Evolutionary conservation across 495 filamentous ascomycete species (phyloP).

Genomic region (Darksidea phi): DNA sequence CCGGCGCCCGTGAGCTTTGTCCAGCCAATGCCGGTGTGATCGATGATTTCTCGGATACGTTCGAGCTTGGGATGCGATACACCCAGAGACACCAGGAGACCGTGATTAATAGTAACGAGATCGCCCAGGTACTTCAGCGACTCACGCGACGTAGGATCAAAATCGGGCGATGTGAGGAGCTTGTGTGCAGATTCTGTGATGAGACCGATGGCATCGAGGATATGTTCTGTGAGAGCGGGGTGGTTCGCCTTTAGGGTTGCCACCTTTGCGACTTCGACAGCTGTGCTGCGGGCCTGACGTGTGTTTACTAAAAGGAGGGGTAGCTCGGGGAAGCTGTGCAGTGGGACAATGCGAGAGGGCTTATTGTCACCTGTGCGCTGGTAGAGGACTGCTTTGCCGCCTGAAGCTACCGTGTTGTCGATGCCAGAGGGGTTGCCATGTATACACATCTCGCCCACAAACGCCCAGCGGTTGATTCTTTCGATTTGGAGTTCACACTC

Average conservation of each 20-base stretch:
- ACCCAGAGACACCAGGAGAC: conserved; percentile 79
- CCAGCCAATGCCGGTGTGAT: conserved; percentile 87
- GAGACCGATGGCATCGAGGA: conserved; percentile 79
- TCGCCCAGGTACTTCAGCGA: conserved; percentile 72
- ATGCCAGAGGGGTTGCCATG: conserved; percentile 95
- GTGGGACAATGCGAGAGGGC: conserved; percentile 71
- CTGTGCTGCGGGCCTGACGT: conserved; percentile 75
- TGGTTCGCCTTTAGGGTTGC: conserved; percentile 65
- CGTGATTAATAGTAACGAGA: conserved; percentile 89
- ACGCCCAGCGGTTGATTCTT: conserved; percentile 95
- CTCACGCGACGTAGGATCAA: conserved; percentile 57
- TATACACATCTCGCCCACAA: conserved; percentile 93
- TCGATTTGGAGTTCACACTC: conserved; percentile 84
- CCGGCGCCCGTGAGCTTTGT: conserved; percentile 96
- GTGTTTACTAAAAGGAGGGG: conserved; percentile 90
- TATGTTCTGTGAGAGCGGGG: conserved; percentile 67
- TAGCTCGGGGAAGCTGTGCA: conserved; percentile 84
- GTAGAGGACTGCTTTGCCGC: conserved; percentile 91
- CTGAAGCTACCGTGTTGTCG: conserved; percentile 93
- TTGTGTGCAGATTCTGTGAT: conserved; percentile 71
- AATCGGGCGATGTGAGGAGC: conserved; percentile 65
- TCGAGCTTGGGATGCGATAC: conserved; percentile 93
- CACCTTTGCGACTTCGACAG: conserved; percentile 83
- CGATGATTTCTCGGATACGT: conserved; percentile 86
- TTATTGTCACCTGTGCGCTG: conserved; percentile 73